These are phyloP conservation scores for Apiotrichum gracile DNA, from an alignment of 1,284 basidiomycete species.

Conservation along the genomic window DNA sequence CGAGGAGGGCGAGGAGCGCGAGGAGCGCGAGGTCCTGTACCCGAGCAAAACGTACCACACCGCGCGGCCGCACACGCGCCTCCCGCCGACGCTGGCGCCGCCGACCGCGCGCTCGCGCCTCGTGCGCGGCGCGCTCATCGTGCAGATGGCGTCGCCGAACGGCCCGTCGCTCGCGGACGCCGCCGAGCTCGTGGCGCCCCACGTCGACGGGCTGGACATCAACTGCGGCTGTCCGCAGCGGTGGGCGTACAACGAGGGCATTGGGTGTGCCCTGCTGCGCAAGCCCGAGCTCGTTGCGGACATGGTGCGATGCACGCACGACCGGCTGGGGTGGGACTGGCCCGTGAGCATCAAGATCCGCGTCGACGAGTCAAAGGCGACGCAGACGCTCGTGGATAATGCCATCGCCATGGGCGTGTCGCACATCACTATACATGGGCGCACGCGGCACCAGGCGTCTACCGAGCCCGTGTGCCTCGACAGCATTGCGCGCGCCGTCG, in stretches of 20 bases:
- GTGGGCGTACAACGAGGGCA: slow-evolving; percentile 55
- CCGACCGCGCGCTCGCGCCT: slow-evolving; percentile 33
- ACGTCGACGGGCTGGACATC: slow-evolving; percentile 56
- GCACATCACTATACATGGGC: slow-evolving; percentile 56
- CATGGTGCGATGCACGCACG: slow-evolving; percentile 54
- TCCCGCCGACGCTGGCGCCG: slow-evolving; percentile 23
- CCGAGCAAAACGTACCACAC: slow-evolving; percentile 20
- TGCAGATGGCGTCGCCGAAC: slow-evolving; percentile 56
- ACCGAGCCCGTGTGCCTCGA: slow-evolving; percentile 53
- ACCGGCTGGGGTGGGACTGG: slow-evolving; percentile 52
- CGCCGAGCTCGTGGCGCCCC: slow-evolving; percentile 51
- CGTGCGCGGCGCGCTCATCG: slow-evolving; percentile 52
- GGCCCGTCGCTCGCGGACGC: slow-evolving; percentile 53
- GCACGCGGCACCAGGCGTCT: slow-evolving; percentile 54
- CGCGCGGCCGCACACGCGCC: slow-evolving; percentile 23
- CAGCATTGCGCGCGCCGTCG: slow-evolving; percentile 53
- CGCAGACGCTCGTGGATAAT: slow-evolving; percentile 52
- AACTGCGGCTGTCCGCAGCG: slow-evolving; percentile 56
- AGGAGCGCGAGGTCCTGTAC: background rate
- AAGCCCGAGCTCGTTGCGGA: slow-evolving; percentile 56
- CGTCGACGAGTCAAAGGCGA: slow-evolving; percentile 53
- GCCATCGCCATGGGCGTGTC: slow-evolving; percentile 41
- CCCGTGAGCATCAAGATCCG: slow-evolving; percentile 59
- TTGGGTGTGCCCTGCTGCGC: slow-evolving; percentile 55
- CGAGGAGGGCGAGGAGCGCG: too few species aligned